Conservation (phyloP, 306 rosid species). For the Sophora flavescens region DNA sequence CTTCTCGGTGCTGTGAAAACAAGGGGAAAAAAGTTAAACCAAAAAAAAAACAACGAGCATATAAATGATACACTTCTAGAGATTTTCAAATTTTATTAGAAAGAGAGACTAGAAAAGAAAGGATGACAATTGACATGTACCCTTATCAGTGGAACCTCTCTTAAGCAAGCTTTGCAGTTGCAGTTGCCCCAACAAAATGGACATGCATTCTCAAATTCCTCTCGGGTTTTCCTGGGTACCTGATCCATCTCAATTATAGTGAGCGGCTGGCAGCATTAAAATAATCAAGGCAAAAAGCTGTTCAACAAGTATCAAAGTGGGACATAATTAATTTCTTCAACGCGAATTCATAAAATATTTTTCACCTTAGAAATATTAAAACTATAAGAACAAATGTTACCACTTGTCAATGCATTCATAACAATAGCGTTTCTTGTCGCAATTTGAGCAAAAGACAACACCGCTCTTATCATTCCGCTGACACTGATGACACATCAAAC, state of each 20-base stretch:
- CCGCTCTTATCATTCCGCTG: constrained; percentile 69
- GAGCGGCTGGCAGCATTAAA: constrained; percentile 29
- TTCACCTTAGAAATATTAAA: constrained; percentile 5
- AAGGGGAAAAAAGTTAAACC: constrained; percentile 20
- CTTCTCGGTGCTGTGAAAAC: constrained; percentile 49
- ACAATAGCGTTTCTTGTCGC: constrained; percentile 65
- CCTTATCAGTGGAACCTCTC: constrained; percentile 53
- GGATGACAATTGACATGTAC: constrained; percentile 42
- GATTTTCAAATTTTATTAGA: neutral
- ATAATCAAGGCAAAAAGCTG: constrained; percentile 3
- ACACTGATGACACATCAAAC: constrained; percentile 88
- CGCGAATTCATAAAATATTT: neutral
- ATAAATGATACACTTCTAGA: neutral
- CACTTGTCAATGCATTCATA: constrained; percentile 64
- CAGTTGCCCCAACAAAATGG: constrained; percentile 71
- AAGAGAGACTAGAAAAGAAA: constrained; percentile 8
- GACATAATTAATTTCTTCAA: constrained; percentile 32
- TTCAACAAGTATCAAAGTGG: constrained; percentile 5
- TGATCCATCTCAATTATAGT: constrained; percentile 41
- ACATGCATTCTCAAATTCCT: constrained; percentile 60
- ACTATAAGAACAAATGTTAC: constrained; percentile 41
- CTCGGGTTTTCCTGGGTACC: constrained; percentile 71
- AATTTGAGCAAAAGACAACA: constrained; percentile 60
- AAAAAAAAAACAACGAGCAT: neutral
- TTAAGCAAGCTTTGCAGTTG: constrained; percentile 79